phyloP scores from a whole-genome alignment of 495 filamentous ascomycete species.

The Talaromyces adpressus region DNA sequence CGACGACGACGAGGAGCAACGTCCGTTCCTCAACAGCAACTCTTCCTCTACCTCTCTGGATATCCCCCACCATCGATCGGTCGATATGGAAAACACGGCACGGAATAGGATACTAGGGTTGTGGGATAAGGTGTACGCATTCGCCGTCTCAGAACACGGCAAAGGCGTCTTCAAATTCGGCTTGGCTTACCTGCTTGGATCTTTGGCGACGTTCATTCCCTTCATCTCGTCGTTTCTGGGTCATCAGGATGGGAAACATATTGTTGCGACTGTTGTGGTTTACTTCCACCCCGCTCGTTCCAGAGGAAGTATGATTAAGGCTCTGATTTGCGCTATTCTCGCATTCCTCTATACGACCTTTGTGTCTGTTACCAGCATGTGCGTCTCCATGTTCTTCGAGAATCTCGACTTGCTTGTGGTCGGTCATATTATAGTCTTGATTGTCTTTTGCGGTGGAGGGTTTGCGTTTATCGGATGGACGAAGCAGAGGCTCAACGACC shows the following conservation, averaged over 20 bases:
- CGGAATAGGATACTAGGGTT: background rate
- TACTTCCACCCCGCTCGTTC: constrained; percentile 96
- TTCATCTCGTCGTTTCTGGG: constrained; percentile 68
- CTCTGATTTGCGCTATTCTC: constrained; percentile 70
- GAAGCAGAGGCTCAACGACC: constrained; percentile 80
- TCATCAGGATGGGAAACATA: constrained; percentile 88
- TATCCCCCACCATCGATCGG: background rate
- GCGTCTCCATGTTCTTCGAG: constrained; percentile 65
- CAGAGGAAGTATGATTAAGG: constrained; percentile 85
- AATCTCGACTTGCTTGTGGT: constrained; percentile 55
- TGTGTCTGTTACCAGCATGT: constrained; percentile 82
- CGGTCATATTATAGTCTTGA: constrained; percentile 74
- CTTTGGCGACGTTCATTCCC: constrained; percentile 77
- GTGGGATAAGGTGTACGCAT: constrained; percentile 22
- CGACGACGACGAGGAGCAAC: constrained; percentile 27
- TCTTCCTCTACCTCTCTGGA: background rate
- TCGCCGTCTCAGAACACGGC: constrained; percentile 50
- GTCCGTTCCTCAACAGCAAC: constrained; percentile 29
- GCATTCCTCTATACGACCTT: constrained; percentile 80
- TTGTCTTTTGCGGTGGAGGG: constrained; percentile 84
- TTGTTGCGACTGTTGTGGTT: constrained; percentile 86
- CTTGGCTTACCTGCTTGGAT: constrained; percentile 83
- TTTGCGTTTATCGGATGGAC: constrained; percentile 88
- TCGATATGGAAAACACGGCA: background rate
- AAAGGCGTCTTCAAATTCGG: constrained; percentile 86